phyloP scores from a whole-genome alignment of 2,329 filamentous ascomycete species.

The Botrytis deweyae region DNA sequence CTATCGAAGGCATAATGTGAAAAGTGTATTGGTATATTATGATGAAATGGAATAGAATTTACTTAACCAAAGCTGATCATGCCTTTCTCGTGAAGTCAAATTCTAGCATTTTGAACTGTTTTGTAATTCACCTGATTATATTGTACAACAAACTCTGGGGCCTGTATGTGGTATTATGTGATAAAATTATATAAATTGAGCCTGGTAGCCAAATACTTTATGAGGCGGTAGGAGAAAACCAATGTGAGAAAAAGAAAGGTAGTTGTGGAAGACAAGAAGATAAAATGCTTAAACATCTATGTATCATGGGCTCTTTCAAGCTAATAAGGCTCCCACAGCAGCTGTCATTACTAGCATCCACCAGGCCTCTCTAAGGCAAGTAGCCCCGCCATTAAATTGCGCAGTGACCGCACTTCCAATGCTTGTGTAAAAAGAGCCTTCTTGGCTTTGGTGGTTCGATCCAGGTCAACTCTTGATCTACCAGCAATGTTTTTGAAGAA shows the following conservation, averaged over 20 bases:
- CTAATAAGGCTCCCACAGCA: not conserved
- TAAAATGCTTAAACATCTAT: not conserved
- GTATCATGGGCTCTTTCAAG: not conserved
- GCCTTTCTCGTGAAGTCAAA: not conserved
- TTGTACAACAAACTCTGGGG: not conserved
- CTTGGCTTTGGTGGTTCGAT: too few species aligned
- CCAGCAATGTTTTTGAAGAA: too few species aligned
- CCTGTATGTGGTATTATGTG: not conserved
- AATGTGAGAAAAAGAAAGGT: not conserved
- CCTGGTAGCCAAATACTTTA: too few species aligned
- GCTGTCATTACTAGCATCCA: not conserved
- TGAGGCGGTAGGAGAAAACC: not conserved
- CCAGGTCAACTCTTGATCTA: too few species aligned
- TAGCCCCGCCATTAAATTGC: not conserved
- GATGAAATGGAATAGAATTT: constrained; percentile 19
- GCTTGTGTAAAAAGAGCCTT: not conserved
- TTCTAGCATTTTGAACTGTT: not conserved
- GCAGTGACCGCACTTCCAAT: not conserved
- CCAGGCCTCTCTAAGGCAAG: not conserved
- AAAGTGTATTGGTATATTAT: constrained; percentile 21
- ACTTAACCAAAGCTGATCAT: not conserved
- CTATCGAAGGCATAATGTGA: constrained; percentile 12
- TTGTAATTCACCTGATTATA: not conserved
- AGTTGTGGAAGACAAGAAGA: not conserved
- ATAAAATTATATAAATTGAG: not conserved